Evolutionary conservation across 345 rosid genomes (phyloP).

Genomic region (Linum tenue): DNA sequence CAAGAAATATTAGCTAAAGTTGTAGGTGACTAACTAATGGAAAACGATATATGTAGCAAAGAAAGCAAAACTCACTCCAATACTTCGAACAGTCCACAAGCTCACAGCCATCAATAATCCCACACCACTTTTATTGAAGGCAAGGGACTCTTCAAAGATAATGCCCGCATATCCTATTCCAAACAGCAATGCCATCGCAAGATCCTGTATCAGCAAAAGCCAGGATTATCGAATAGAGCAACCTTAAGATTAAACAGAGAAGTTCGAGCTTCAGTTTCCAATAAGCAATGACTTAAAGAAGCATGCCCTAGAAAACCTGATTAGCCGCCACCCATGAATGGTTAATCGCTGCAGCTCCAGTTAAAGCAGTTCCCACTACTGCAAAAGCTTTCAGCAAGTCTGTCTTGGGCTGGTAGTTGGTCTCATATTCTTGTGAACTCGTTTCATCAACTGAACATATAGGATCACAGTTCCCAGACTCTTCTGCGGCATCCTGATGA

Average conservation of each 20-base stretch:
- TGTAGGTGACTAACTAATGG: neutral
- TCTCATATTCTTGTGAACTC: constrained; percentile 62
- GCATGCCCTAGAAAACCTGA: constrained; percentile 37
- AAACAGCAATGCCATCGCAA: constrained; percentile 89
- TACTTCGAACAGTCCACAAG: constrained; percentile 81
- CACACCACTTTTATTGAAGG: constrained; percentile 94
- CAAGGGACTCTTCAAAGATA: constrained; percentile 85
- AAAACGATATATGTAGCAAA: neutral
- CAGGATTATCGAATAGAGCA: constrained; percentile 10
- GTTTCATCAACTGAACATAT: constrained; percentile 81
- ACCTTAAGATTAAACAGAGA: no score
- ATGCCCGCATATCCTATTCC: constrained; percentile 81
- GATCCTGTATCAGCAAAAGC: constrained; percentile 74
- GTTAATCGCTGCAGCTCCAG: constrained; percentile 78
- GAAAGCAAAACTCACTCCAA: constrained; percentile 51
- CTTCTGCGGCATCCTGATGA: constrained; percentile 42
- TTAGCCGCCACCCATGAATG: constrained; percentile 96
- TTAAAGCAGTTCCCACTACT: constrained; percentile 60
- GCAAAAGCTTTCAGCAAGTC: constrained; percentile 75
- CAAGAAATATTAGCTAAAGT: neutral
- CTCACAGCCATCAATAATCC: constrained; percentile 96
- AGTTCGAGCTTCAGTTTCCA: neutral
- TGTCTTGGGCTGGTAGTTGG: constrained; percentile 69
- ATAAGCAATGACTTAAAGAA: neutral
- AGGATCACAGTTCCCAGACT: constrained; percentile 74